Evolutionary conservation across 805 yeast genomes (phyloP).

Genomic region (Metschnikowia gelsemii): DNA sequence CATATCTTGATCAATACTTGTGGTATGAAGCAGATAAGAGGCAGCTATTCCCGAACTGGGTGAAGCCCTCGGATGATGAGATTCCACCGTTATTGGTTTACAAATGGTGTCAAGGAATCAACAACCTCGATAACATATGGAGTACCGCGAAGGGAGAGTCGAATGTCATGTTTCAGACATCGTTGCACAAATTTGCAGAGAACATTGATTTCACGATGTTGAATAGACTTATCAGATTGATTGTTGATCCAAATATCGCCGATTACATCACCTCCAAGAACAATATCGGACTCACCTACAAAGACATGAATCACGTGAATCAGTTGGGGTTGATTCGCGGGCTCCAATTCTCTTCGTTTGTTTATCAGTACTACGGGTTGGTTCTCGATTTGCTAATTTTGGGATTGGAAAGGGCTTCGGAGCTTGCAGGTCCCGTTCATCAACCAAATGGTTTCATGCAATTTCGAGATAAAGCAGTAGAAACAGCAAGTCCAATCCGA

Average conservation of each 20-base stretch:
- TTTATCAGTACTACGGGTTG: conserved; percentile 87
- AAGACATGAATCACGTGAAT: conserved; percentile 94
- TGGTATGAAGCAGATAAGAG: conserved; percentile 95
- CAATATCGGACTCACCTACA: conserved; percentile 76
- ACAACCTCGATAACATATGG: conserved; percentile 80
- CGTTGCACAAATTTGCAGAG: conserved; percentile 69
- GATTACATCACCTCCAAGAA: conserved; percentile 92
- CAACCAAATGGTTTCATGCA: conserved; percentile 78
- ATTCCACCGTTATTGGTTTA: conserved; percentile 89
- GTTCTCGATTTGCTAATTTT: conserved; percentile 76
- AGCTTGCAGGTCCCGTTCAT: conserved; percentile 75
- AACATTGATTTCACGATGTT: conserved; percentile 85
- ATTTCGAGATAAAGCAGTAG: conserved; percentile 57
- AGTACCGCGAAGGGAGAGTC: conserved; percentile 69
- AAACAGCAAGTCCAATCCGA: conserved; percentile 71
- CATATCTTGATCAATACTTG: conserved; percentile 89
- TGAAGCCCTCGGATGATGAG: conserved; percentile 92
- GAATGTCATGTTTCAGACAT: conserved; percentile 80
- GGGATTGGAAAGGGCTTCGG: conserved; percentile 84
- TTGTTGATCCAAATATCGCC: conserved; percentile 88
- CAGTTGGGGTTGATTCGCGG: conserved; percentile 88
- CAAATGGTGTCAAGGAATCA: conserved; percentile 92
- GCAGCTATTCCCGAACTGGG: conserved; percentile 90
- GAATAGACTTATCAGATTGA: conserved; percentile 73
- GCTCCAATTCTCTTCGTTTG: conserved; percentile 83